A percentile compares a stretch with the other conserved stretches of the same genome.
phyloP scores from a whole-genome alignment of 164 flowering plant species.

The Stephania cephalantha region DNA sequence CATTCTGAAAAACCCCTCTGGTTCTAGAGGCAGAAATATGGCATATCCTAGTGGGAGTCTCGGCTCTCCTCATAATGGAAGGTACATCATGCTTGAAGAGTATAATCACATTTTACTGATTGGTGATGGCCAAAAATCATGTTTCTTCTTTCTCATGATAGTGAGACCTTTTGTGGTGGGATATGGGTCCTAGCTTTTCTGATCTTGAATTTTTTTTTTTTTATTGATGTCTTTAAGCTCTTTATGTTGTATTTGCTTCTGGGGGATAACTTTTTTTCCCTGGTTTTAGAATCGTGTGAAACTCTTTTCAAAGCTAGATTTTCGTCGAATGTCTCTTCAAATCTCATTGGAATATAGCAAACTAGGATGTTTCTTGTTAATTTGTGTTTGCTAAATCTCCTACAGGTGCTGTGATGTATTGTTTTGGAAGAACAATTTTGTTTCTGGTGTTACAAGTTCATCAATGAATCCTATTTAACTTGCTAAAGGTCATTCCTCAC shows the following conservation, averaged over 20 bases:
- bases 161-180: neutral
- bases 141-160: neutral
- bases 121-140: neutral
- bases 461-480: neutral
- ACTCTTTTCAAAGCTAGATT: neutral
- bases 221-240: no score
- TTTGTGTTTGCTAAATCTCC: neutral
- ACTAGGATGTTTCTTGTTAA: neutral
- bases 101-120: neutral
- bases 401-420: neutral
- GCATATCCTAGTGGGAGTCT: slow-evolving; percentile 20
- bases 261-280: no score
- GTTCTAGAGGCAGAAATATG: slow-evolving; percentile 34
- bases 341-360: neutral
- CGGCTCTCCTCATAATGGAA: slow-evolving; percentile 33
- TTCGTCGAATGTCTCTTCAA: neutral
- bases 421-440: neutral
- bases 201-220: neutral
- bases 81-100: slow-evolving; percentile 34
- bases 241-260: no score
- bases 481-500: neutral
- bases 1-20: slow-evolving; percentile 25
- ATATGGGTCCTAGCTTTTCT: neutral
- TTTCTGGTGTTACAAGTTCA: neutral
- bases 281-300: neutral